Base-by-base conservation (phyloP, 1,284 basidiomycete species). In the Stereum hirsutum region DNA sequence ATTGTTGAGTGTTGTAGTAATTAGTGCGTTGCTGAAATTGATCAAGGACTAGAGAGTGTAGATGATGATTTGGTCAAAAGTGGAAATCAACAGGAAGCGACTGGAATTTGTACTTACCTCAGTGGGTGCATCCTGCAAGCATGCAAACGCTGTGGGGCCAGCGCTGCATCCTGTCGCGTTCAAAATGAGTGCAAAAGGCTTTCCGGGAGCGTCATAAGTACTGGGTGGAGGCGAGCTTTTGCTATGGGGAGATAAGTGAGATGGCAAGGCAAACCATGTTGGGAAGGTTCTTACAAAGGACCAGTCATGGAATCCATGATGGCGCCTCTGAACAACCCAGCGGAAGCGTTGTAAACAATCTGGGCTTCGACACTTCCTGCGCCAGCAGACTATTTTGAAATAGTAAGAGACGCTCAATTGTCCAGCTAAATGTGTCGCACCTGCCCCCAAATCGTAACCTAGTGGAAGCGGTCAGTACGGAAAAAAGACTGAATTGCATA, bases 401-500 rank as follows among this genome's bases (percentile, higher is more conserved):
- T 15, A 25, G 36, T n/a, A 21, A 39, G 24, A 20, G 7, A 12
- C 12, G 36, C 19, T 38, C 5, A 3, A 25, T 25, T 8, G n/a
- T 5, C 12, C 14, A 20, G 39, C n/a, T n/a, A 4, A n/a, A 5
- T 15, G 19, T 8, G 5, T 26, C 48, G 43, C 50, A 75, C 75
- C 59, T 77, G 74, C 7, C 75, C 75, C 74, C 75, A 77, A 21
- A 77, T 72, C 11, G 75, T 77, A 15, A 78, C 72, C 75, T 78
- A 19, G 40, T 25, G 17, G 8, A 14, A 20, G 14, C 7, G 10
- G 20, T 14, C 35, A 37, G 14, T 21, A 17, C 21, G 21, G 17
- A 4, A 21, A 20, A 3, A 37, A 21, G 8, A 17, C 8, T 3
- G 5, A 17, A 15, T 34, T 2, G 20, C 3, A 34, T 5, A 4